Conservation (phyloP, 345 rosid species). For the Cochlearia excelsa region DNA sequence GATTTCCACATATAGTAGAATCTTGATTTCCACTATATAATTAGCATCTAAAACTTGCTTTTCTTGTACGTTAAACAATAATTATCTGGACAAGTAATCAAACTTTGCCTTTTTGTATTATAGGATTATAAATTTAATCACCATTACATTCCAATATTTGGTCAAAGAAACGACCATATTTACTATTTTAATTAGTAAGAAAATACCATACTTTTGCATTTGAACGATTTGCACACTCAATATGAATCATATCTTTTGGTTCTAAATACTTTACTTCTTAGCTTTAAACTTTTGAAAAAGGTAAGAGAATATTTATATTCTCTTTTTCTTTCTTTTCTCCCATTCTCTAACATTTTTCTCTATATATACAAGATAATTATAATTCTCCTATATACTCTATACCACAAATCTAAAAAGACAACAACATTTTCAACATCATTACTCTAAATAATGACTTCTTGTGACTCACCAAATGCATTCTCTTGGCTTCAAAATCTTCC, state of each 20-base stretch:
- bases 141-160: too few relatives aligned
- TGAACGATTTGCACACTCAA: constrained; percentile 17
- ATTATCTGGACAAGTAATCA: too few relatives aligned
- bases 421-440: constrained; percentile 8
- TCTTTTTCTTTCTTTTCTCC: constrained; percentile 14
- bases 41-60: too few relatives aligned
- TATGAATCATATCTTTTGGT: constrained; percentile 5
- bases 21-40: too few relatives aligned
- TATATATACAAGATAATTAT: constrained; percentile 17
- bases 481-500: constrained; percentile 70
- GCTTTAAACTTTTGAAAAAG: constrained; percentile 18
- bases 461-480: constrained; percentile 50
- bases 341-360: constrained; percentile 2
- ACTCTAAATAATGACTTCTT: constrained; percentile 48
- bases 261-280: neutral
- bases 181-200: too few relatives aligned
- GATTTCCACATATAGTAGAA: too few relatives aligned
- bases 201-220: neutral
- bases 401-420: constrained; percentile 11
- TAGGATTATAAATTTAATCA: too few relatives aligned
- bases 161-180: too few relatives aligned
- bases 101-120: too few relatives aligned
- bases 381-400: neutral
- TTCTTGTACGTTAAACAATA: too few relatives aligned
- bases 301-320: constrained; percentile 16